These are phyloP conservation scores for Neckera pumila DNA, from an alignment of 225 moss, liverwort and hornwort genomes.

Conservation along the genomic window DNA sequence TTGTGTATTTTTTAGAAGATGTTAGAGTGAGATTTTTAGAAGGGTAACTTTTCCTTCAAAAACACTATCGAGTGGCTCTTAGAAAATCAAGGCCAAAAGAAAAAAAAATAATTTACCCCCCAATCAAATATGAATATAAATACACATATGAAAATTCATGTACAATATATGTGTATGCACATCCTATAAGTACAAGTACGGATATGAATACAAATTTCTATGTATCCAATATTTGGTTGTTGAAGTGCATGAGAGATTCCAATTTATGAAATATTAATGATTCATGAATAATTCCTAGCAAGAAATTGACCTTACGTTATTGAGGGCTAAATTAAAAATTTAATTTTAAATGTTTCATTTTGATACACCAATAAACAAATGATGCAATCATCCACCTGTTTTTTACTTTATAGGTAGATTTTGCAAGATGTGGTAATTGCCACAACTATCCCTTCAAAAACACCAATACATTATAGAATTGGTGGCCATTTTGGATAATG, in stretches of 20 bases:
- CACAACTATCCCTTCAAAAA: not conserved
- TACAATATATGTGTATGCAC: not conserved
- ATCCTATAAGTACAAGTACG: too few relatives aligned
- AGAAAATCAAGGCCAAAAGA: too few relatives aligned
- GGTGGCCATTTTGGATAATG: not conserved
- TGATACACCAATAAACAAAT: not conserved
- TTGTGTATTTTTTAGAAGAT: not conserved
- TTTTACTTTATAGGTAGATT: not conserved
- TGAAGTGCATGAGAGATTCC: fast-evolving
- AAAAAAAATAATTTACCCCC: too few relatives aligned
- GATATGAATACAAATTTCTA: not conserved
- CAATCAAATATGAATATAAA: not conserved
- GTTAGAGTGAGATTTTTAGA: too few relatives aligned
- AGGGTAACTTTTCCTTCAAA: too few relatives aligned
- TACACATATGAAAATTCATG: not conserved
- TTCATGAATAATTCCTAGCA: not conserved
- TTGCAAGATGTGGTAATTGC: not conserved
- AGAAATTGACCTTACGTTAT: not conserved
- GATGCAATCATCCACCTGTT: not conserved
- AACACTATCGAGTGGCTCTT: too few relatives aligned
- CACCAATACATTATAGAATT: not conserved
- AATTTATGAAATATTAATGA: not conserved
- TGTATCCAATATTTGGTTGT: not conserved
- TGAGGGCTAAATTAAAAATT: not conserved
- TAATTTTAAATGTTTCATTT: not conserved